Evolutionary conservation across 1,284 basidiomycete genomes (phyloP), one percentile per base, ranked within the genome.

Genomic region (Sporisorium graminicola): DNA sequence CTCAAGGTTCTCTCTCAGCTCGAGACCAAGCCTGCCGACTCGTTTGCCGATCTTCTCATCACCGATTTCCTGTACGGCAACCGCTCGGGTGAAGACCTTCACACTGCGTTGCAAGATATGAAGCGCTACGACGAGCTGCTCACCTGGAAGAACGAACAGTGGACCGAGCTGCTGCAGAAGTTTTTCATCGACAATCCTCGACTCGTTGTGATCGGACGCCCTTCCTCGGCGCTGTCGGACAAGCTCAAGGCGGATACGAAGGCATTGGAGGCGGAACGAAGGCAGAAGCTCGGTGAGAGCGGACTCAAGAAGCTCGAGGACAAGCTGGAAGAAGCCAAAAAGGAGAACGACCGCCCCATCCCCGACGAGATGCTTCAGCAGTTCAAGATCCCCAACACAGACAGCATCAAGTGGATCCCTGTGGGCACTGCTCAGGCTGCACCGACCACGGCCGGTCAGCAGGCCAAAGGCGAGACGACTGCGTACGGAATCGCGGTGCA

Each of bases 351-450:
- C 77, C 87, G 87, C 58, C 90, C 92, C 12, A 94, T 98, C 65
- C 96, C 96, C 10, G 90, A 77, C 16, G 79, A 93, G 43, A 89
- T 98, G 73, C 87, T 98, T 43, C 92, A 90, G 4, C 88, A 90
- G 22, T 99, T 98, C 89, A 91, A 92, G 18, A 72, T 85, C 24
- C 83, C 83, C 13, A 58, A 53, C 58, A 68, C 95, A 24, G 91
- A 92, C 80, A 93, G 91, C 73, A 95, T 99, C 80, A 90, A 92
- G 7, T 99, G 96, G 95, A 95, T 99, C 65, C 91, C 93, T 0
- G 95, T 99, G 2, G 90, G 95, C 79, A 96, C 91, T 8, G 85
- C 85, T 1, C 66, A 66, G 29, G 58, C 53, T 3, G 35, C 55
- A 10, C 65, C 67, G 6, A 33, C 42, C 26, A 7, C 58, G 2